Percentiles rank a stretch among this genome's conserved stretches.
Conservation (phyloP, 2,329 filamentous ascomycete species). For the Arthrobotrys megalospora region DNA sequence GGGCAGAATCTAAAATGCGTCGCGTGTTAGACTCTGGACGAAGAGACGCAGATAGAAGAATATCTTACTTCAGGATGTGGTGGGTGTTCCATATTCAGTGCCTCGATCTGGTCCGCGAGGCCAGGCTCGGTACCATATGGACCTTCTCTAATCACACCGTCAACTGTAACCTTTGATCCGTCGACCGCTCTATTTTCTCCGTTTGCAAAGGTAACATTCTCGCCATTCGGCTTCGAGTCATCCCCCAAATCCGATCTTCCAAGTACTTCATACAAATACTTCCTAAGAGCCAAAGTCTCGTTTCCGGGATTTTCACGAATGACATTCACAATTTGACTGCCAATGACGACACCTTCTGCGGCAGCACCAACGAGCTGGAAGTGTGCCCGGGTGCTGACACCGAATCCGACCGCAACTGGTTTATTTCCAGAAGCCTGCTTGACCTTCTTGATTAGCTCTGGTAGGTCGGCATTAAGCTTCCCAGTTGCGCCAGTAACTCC, state of each 20-base stretch:
- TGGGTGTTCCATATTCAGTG: constrained; percentile 76
- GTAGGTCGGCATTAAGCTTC: constrained; percentile 83
- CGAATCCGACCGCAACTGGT: constrained; percentile 93
- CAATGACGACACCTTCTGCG: constrained; percentile 95
- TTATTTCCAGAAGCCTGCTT: constrained; percentile 93
- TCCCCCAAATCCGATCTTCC: constrained; percentile 69
- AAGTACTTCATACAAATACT: constrained; percentile 83
- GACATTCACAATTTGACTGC: constrained; percentile 91
- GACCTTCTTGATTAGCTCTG: constrained; percentile 84
- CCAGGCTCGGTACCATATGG: constrained; percentile 74
- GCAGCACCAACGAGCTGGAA: constrained; percentile 87
- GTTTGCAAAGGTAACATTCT: constrained; percentile 70
- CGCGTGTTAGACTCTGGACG: constrained; percentile 28
- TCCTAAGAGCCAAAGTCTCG: constrained; percentile 80
- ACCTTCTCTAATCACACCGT: constrained; percentile 76
- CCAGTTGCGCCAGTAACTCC: constrained; percentile 94
- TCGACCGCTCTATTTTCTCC: constrained; percentile 74
- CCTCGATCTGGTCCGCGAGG: constrained; percentile 86
- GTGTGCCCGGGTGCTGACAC: constrained; percentile 94
- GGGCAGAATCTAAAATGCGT: constrained; percentile 75
- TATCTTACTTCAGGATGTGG: constrained; percentile 65
- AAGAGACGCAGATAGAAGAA: background rate
- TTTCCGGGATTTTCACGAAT: constrained; percentile 78
- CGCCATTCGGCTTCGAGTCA: constrained; percentile 65
- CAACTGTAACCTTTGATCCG: constrained; percentile 76